A percentile compares a stretch with the other conserved stretches of the same genome.
phyloP scores from a whole-genome alignment of 2,329 filamentous ascomycete species.

The Penicillium thymicola region DNA sequence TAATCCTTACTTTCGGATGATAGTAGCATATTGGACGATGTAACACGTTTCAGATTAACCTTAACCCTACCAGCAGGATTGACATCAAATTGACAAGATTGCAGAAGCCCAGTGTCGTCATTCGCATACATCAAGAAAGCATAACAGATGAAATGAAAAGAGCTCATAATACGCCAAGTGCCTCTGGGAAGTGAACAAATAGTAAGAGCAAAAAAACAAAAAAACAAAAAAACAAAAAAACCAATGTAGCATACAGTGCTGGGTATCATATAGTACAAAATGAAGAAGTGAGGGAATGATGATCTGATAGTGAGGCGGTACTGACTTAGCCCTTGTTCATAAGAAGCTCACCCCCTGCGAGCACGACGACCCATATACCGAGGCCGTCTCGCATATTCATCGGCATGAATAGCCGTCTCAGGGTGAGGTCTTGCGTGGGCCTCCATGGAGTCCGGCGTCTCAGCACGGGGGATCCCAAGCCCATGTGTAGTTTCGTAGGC shows the following conservation, averaged over 20 bases:
- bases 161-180: not conserved
- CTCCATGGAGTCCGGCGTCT: conserved; percentile 16
- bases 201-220: not conserved
- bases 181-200: not conserved
- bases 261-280: conserved; percentile 17
- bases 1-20: not conserved
- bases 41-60: not conserved
- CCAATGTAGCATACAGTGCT: not conserved
- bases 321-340: no score
- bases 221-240: not conserved
- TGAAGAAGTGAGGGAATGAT: not conserved
- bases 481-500: conserved; percentile 14
- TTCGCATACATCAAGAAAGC: not conserved
- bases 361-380: conserved; percentile 33
- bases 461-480: conserved; percentile 3
- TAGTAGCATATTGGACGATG: not conserved
- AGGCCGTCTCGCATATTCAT: conserved; percentile 25
- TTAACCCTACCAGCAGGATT: not conserved
- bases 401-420: conserved; percentile 7
- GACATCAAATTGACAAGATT: not conserved
- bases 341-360: conserved; percentile 18
- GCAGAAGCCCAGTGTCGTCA: not conserved
- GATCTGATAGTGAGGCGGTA: not conserved
- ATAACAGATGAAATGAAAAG: not conserved
- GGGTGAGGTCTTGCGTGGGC: conserved; percentile 11